Evolutionary conservation across 1,139 yeast genomes (phyloP).

Genomic region (Saccharomyces pastorianus): DNA sequence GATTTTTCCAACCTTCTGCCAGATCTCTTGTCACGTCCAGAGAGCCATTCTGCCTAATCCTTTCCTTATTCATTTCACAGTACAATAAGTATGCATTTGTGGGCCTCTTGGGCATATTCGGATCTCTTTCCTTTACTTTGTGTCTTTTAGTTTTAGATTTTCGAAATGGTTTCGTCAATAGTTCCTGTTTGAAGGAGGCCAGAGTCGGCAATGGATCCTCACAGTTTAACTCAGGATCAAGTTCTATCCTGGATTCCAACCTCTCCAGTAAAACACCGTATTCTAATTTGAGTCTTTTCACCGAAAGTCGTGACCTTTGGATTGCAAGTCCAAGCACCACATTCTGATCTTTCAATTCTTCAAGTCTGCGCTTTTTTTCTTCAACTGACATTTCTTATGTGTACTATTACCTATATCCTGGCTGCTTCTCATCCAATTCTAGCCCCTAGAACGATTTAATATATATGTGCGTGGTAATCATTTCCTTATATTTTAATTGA

Average conservation of each 20-base stretch:
- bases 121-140: slow-evolving; percentile 47
- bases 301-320: slow-evolving; percentile 66
- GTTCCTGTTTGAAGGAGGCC: slow-evolving; percentile 24
- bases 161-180: slow-evolving; percentile 24
- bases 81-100: slow-evolving; percentile 82
- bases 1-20: slow-evolving; percentile 80
- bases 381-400: slow-evolving; percentile 24
- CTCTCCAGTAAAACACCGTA: slow-evolving; percentile 73
- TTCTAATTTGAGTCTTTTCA: slow-evolving; percentile 74
- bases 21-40: slow-evolving; percentile 66
- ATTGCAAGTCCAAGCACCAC: slow-evolving; percentile 72
- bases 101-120: slow-evolving; percentile 79
- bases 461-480: neutral
- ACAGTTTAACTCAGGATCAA: slow-evolving; percentile 26
- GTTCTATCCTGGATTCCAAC: slow-evolving; percentile 50
- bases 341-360: slow-evolving; percentile 71
- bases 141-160: slow-evolving; percentile 29
- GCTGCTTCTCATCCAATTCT: neutral
- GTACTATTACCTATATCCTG: neutral
- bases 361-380: slow-evolving; percentile 64
- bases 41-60: slow-evolving; percentile 50
- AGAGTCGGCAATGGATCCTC: slow-evolving; percentile 29
- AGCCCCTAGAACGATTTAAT: neutral
- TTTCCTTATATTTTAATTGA: neutral
- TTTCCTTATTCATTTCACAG: slow-evolving; percentile 80